Evolutionary conservation across 1,139 yeast genomes (phyloP), one percentile per base, ranked within the genome.

Genomic region (Blastobotrys apis): DNA sequence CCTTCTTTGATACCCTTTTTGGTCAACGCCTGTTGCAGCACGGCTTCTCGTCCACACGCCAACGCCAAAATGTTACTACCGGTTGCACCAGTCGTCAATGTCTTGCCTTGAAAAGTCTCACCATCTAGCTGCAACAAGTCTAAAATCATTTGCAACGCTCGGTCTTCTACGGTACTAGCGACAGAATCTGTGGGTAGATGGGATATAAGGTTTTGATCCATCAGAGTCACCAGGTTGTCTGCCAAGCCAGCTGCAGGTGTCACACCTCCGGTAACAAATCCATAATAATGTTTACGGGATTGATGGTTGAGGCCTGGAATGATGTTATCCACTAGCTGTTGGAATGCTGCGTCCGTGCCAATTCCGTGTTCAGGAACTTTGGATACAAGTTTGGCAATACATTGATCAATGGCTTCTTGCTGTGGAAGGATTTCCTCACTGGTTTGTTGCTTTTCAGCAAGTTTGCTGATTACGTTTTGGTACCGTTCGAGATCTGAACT

Each of bases 241-340:
- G 58, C 62, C 17, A 51, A 27, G 12, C 47, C 43, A n/a, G 62
- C 61, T 2, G 61, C 62, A 1, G 62, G 62, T 4, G 62, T 58
- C 15, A 47, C 54, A 2, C 61, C 60, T 4, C 62, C 62, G 23
- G 56, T 55, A 26, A 58, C 62, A 42, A 58, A 57, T 3, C 62
- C 62, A 33, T 57, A 55, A 43, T 55, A 58, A 29, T 52, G 49
- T 23, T 39, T 44, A 3, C 45, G 39, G n/a, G 53, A 40, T 27
- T 57, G 60, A 37, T 53, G 47, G 27, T 53, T 52, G 37, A 58
- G 37, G 1, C 51, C 59, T 3, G 59, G 58, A 10, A 52, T 33
- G 3, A 58, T 46, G 8, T 38, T 34, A 31, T 46, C 37, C 9
- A 41, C 34, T 19, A 58, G 20, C 26, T 39, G 42, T 8, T 43